These are phyloP conservation scores for Termitomyces sp. DNA, from an alignment of 768 basidiomycete species.

Conservation along the genomic window DNA sequence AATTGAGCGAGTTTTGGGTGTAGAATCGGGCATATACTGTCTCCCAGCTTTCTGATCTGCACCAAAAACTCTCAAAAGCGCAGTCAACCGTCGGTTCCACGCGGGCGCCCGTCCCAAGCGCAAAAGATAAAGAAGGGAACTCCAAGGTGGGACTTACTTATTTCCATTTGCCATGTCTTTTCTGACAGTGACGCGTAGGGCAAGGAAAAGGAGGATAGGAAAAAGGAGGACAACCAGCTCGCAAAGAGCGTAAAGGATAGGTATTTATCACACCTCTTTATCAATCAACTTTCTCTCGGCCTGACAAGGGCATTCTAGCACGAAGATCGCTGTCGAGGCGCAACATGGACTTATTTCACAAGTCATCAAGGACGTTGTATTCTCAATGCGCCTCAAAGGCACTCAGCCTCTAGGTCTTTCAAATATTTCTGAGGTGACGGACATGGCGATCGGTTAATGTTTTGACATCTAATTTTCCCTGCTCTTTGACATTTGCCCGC, in stretches of 20 bases:
- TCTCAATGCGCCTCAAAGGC: constrained; percentile 52
- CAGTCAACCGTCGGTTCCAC: constrained; percentile 52
- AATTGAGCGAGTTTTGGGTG: background rate
- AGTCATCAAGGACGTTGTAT: constrained; percentile 88
- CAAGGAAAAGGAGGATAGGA: constrained; percentile 63
- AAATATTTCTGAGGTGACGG: constrained; percentile 32
- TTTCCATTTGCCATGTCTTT: background rate
- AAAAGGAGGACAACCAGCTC: constrained; percentile 85
- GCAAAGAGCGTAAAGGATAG: constrained; percentile 90
- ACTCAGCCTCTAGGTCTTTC: constrained; percentile 12
- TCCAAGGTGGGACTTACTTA: constrained; percentile 36
- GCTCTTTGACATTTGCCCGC: background rate
- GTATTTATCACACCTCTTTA: constrained; percentile 30
- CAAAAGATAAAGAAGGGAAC: constrained; percentile 45
- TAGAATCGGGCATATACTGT: constrained; percentile 95
- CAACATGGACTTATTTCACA: constrained; percentile 94
- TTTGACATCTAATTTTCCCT: background rate
- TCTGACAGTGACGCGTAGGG: constrained; percentile 15
- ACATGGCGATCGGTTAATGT: constrained; percentile 42
- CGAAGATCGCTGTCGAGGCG: constrained; percentile 84
- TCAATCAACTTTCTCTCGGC: background rate
- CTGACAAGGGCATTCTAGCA: constrained; percentile 36
- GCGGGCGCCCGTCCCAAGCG: constrained; percentile 45
- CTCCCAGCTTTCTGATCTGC: constrained; percentile 83
- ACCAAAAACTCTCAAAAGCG: constrained; percentile 81